Evolutionary conservation across 306 rosid species (phyloP).

Genomic region (Rubus parviflorus): DNA sequence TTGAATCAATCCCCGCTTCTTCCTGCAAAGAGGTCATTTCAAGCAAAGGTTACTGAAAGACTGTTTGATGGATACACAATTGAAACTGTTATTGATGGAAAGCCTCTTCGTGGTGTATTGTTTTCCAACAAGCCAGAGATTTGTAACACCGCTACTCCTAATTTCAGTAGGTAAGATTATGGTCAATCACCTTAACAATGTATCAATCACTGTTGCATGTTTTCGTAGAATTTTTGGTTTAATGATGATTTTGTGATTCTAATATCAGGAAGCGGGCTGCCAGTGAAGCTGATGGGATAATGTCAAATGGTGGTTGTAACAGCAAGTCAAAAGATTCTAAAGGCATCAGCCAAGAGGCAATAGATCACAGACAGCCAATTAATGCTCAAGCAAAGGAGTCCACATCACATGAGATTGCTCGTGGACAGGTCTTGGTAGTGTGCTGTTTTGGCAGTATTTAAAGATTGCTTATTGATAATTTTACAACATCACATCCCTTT

Average conservation of each 20-base stretch:
- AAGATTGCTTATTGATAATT: not conserved
- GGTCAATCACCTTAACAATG: not conserved
- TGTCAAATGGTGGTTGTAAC: constrained; percentile 52
- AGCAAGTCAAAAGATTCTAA: constrained; percentile 48
- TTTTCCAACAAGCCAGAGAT: constrained; percentile 58
- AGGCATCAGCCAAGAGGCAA: constrained; percentile 42
- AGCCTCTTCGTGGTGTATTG: constrained; percentile 79
- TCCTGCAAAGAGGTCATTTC: constrained; percentile 64
- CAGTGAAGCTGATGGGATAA: constrained; percentile 42
- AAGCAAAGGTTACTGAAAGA: constrained; percentile 72
- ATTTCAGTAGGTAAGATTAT: constrained; percentile 53
- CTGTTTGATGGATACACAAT: constrained; percentile 58
- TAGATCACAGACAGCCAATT: constrained; percentile 32
- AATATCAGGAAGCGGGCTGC: constrained; percentile 70
- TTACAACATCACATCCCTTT: not conserved
- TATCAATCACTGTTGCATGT: not conserved
- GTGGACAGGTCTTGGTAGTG: not conserved
- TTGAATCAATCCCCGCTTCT: constrained; percentile 43
- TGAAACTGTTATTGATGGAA: constrained; percentile 92
- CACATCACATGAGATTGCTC: constrained; percentile 25
- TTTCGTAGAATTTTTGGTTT: not conserved
- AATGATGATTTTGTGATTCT: constrained; percentile 25
- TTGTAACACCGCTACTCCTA: constrained; percentile 34
- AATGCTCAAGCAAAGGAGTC: constrained; percentile 35
- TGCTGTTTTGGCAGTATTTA: not conserved